Conservation (phyloP, 1,284 basidiomycete genomes). For the Cryptococcus sp. region DNA sequence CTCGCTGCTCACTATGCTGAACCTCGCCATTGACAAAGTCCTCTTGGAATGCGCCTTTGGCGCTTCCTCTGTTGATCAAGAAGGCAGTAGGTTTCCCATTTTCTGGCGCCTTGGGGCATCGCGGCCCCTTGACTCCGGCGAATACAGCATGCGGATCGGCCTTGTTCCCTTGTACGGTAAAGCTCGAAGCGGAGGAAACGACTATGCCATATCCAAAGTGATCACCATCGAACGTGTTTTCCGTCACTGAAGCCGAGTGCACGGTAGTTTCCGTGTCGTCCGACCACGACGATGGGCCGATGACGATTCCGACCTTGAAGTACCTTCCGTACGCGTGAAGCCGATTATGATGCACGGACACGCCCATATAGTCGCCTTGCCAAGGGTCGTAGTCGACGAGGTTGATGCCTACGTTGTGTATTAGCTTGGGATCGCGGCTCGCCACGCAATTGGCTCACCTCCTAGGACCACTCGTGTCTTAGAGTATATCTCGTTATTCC, state of each 20-base stretch:
- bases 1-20: slow-evolving; percentile 50
- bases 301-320: slow-evolving; percentile 53
- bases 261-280: slow-evolving; percentile 53
- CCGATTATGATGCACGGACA: slow-evolving; percentile 49
- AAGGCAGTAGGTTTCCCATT: slow-evolving; percentile 51
- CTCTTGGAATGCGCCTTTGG: slow-evolving; percentile 47
- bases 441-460: slow-evolving; percentile 26
- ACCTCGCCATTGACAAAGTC: slow-evolving; percentile 56
- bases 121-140: slow-evolving; percentile 41
- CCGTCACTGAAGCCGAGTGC: slow-evolving; percentile 45
- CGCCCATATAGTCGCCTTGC: slow-evolving; percentile 51
- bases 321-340: slow-evolving; percentile 49
- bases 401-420: slow-evolving; percentile 45
- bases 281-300: slow-evolving; percentile 53
- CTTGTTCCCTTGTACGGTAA: slow-evolving; percentile 48
- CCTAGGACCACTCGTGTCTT: slow-evolving; percentile 51
- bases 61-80: slow-evolving; percentile 50
- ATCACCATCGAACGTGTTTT: slow-evolving; percentile 48
- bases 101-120: slow-evolving; percentile 51
- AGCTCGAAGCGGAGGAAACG: slow-evolving; percentile 49
- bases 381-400: slow-evolving; percentile 55
- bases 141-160: slow-evolving; percentile 39
- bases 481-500: slow-evolving; percentile 49
- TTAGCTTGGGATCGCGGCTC: neutral
- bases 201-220: slow-evolving; percentile 54